Conservation (phyloP, 179 eudicot genomes). For the Corrigiola litoralis region DNA sequence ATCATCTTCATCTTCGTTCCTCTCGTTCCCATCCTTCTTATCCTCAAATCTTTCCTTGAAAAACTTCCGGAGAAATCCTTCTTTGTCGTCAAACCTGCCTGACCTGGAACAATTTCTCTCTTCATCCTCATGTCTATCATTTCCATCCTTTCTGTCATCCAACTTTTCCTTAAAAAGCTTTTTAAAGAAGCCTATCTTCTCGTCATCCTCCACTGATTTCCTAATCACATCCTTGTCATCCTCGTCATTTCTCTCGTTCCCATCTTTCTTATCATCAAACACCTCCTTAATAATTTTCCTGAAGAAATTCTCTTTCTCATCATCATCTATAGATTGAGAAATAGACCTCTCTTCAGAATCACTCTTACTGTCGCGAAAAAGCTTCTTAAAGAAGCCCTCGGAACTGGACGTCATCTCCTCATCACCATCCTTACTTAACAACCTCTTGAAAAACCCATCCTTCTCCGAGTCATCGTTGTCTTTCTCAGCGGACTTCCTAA, state of each 20-base stretch:
- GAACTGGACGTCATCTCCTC: conserved; percentile 66
- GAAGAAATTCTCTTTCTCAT: conserved; percentile 57
- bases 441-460: conserved; percentile 73
- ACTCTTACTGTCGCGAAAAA: conserved; percentile 83
- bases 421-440: conserved; percentile 65
- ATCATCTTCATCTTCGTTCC: conserved; percentile 54
- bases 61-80: conserved; percentile 73
- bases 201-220: conserved; percentile 58
- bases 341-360: conserved; percentile 62
- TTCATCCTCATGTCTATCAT: conserved; percentile 34
- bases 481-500: conserved; percentile 79
- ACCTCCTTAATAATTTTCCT: conserved; percentile 44
- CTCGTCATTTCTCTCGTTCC: conserved; percentile 34
- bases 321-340: conserved; percentile 50
- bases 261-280: conserved; percentile 47
- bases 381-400: conserved; percentile 82
- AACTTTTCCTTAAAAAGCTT: conserved; percentile 43
- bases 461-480: conserved; percentile 72
- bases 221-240: conserved; percentile 28
- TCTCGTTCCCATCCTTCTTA: conserved; percentile 60
- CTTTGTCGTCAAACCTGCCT: conserved; percentile 65
- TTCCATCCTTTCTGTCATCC: conserved; percentile 42
- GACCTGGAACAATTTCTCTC: conserved; percentile 19
- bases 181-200: conserved; percentile 53
- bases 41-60: conserved; percentile 85